A percentile compares a stretch with the other conserved stretches of the same genome.
Evolutionary conservation across 129 eudicot genomes (phyloP).

Genomic region (Daucus carota): DH1_v3.0 NC_030381.2:19418001-19418500

Average conservation of each 20-base stretch:
- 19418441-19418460: neutral
- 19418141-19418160: constrained; percentile 48
- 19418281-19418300: constrained; percentile 86
- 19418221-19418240: constrained; percentile 98
- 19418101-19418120: neutral
- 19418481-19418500: neutral
- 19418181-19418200: constrained; percentile 90
- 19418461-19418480: neutral
- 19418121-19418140: constrained; percentile 37
- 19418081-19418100: neutral
- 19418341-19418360: constrained; percentile 96
- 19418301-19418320: constrained; percentile 93
- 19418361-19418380: constrained; percentile 81
- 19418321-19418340: constrained; percentile 97
- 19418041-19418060: neutral
- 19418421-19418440: neutral
- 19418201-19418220: constrained; percentile 90
- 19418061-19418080: neutral
- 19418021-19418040: neutral
- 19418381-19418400: constrained; percentile 67
- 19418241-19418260: constrained; percentile 91
- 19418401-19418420: neutral
- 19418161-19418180: constrained; percentile 91
- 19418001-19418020: neutral
- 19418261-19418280: constrained; percentile 84